A percentile compares a stretch with the other conserved stretches of the same genome.
Evolutionary conservation across 805 yeast species (phyloP).

Genomic region (Ascoidea asiatica): DNA sequence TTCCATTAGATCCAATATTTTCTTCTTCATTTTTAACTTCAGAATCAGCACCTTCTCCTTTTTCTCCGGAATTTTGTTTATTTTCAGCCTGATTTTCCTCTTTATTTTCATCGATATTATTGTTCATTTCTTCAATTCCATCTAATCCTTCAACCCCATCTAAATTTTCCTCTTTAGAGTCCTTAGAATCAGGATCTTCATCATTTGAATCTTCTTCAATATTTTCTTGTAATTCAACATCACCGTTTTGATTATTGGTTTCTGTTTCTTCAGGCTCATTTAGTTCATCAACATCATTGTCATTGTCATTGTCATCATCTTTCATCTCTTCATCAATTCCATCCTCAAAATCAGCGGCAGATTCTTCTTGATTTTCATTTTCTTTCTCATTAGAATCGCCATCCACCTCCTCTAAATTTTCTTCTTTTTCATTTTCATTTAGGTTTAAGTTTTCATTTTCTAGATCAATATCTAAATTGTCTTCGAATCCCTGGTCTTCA

Average conservation of each 20-base stretch:
- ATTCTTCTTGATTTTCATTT: constrained; percentile 14
- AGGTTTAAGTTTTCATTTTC: constrained; percentile 20
- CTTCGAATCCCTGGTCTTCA: constrained; percentile 16
- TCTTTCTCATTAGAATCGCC: constrained; percentile 19
- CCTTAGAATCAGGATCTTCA: constrained; percentile 12
- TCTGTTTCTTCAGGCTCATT: constrained; percentile 19
- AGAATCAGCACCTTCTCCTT: constrained; percentile 49
- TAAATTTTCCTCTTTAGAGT: constrained; percentile 10
- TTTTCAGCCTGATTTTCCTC: constrained; percentile 50
- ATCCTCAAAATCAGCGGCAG: constrained; percentile 16
- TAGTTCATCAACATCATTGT: constrained; percentile 18
- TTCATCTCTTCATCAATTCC: constrained; percentile 23
- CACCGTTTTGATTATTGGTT: constrained; percentile 19
- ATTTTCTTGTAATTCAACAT: constrained; percentile 8
- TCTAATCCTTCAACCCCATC: constrained; percentile 15
- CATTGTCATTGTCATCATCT: constrained; percentile 20
- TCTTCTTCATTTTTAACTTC: constrained; percentile 44
- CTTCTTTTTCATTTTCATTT: constrained; percentile 13
- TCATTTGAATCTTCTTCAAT: constrained; percentile 16
- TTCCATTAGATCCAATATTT: constrained; percentile 57
- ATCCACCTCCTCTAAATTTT: constrained; percentile 18
- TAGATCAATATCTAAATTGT: constrained; percentile 18
- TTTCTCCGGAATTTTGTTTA: constrained; percentile 45
- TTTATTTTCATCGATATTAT: constrained; percentile 26
- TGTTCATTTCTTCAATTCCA: constrained; percentile 18